These are phyloP conservation scores for Stephanodiscus minutulus DNA, from an alignment of 108 stramenopile genomes.

Conservation along the genomic window DNA sequence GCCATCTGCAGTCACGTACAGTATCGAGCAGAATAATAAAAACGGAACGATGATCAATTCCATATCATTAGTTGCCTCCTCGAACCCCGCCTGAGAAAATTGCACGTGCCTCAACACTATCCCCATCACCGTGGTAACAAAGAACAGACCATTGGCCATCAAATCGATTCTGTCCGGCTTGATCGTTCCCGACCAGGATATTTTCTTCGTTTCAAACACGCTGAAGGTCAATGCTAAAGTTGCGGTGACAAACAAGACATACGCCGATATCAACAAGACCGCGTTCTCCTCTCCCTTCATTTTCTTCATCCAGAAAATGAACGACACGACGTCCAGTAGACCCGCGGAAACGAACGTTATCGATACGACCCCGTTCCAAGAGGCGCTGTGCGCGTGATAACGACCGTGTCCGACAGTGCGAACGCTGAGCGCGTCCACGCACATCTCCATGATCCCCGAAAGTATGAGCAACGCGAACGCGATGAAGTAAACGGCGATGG, in stretches of 20 bases:
- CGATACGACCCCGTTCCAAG: constrained; percentile 18
- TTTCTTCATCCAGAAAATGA: constrained; percentile 11
- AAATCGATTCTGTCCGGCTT: constrained; percentile 12
- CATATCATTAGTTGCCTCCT: background rate
- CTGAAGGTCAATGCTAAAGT: constrained; percentile 6
- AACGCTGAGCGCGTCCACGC: constrained; percentile 13
- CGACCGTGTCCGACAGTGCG: constrained; percentile 18
- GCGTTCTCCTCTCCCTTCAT: background rate
- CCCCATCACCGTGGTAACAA: background rate
- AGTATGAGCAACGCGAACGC: constrained; percentile 14
- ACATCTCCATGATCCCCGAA: constrained; percentile 19
- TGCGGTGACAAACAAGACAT: constrained; percentile 9
- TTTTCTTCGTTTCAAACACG: background rate
- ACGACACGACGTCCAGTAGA: constrained; percentile 16
- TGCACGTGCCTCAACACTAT: constrained; percentile 5
- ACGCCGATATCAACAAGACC: background rate
- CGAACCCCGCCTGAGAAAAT: background rate
- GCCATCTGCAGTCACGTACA: constrained; percentile 10
- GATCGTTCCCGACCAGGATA: background rate
- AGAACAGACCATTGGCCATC: constrained; percentile 10
- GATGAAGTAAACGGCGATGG: constrained; percentile 17
- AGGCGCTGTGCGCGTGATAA: constrained; percentile 1
- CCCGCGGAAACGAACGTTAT: constrained; percentile 10
- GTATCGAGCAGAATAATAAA: background rate
- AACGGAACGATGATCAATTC: constrained; percentile 7